Conservation (phyloP, 2,329 filamentous ascomycete genomes). For the Penicillium aurantiogriseum region DNA sequence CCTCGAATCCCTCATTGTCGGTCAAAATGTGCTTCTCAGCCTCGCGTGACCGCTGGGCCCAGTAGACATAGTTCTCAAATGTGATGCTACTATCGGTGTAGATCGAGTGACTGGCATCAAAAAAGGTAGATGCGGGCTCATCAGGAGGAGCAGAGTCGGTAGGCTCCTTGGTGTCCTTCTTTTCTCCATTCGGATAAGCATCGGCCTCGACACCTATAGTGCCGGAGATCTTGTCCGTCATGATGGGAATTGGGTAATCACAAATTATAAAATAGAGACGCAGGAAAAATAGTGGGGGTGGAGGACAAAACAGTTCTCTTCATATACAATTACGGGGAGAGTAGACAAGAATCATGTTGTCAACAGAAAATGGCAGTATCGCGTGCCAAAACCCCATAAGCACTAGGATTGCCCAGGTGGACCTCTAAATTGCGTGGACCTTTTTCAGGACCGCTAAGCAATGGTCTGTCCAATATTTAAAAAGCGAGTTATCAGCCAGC, state of each 20-base stretch:
- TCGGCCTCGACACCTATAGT: conserved; percentile 12
- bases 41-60: conserved; percentile 34
- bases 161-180: conserved; percentile 24
- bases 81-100: conserved; percentile 29
- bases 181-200: conserved; percentile 16
- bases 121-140: not conserved
- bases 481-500: not conserved
- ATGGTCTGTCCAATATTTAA: not conserved
- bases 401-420: not conserved
- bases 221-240: conserved; percentile 15
- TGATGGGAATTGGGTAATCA: not conserved
- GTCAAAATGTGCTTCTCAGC: conserved; percentile 29
- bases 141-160: not conserved
- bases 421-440: not conserved
- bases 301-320: not conserved
- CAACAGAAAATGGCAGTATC: not conserved
- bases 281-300: not conserved
- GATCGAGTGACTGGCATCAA: conserved; percentile 3
- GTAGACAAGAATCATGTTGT: not conserved
- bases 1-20: conserved; percentile 11
- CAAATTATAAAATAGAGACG: not conserved
- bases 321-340: not conserved
- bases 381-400: not conserved
- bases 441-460: not conserved
- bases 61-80: conserved; percentile 41